These are phyloP conservation scores for Debaryomyces sp. DNA, from an alignment of 1,139 yeast species.

Conservation along the genomic window DNA sequence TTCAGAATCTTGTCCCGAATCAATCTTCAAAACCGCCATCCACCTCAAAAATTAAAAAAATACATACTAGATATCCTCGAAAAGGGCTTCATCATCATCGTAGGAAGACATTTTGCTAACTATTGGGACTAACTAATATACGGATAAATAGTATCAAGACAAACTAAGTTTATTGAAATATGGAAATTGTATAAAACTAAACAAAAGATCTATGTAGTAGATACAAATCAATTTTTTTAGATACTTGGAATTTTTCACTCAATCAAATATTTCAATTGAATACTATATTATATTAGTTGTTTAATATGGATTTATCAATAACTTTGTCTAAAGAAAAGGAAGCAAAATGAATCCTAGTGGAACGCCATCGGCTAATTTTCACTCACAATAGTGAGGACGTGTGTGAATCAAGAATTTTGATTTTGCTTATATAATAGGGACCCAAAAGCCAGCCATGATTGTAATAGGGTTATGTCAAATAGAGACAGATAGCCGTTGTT, in stretches of 20 bases:
- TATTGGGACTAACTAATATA: constrained; percentile 14
- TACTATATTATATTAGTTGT: constrained; percentile 1
- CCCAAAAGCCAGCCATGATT: not conserved
- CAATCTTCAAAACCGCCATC: not conserved
- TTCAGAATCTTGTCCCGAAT: not conserved
- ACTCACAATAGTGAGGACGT: not conserved
- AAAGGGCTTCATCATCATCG: constrained; percentile 85
- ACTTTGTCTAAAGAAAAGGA: constrained; percentile 5
- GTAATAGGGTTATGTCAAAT: not conserved
- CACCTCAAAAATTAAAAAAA: constrained; percentile 6
- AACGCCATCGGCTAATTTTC: constrained; percentile 5
- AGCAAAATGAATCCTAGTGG: not conserved
- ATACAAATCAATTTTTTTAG: constrained; percentile 9
- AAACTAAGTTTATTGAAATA: constrained; percentile 22
- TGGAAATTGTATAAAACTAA: constrained; percentile 23
- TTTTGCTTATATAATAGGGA: not conserved
- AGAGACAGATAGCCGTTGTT: too few species aligned
- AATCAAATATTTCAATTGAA: not conserved
- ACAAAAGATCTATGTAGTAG: constrained; percentile 20
- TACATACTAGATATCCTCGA: constrained; percentile 69
- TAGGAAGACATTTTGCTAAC: constrained; percentile 53
- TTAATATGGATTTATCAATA: constrained; percentile 4
- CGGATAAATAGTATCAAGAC: constrained; percentile 10
- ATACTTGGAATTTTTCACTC: not conserved
- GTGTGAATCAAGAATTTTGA: not conserved